Conservation (phyloP, 116 monocot species). For the Cymodocea nodosa region DNA sequence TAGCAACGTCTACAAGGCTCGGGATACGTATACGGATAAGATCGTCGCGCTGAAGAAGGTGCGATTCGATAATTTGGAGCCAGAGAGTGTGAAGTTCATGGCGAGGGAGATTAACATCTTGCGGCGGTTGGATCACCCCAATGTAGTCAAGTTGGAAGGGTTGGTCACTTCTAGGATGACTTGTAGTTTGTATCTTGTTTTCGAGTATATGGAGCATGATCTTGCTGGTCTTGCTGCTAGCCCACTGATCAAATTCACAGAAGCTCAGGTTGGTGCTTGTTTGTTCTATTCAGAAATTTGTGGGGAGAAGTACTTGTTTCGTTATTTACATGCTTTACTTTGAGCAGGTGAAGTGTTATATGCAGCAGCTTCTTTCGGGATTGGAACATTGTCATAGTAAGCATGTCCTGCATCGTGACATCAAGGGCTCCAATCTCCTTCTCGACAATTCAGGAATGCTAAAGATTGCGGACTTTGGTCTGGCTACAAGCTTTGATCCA, state of each 20-base stretch:
- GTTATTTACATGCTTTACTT: background rate
- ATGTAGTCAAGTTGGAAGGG: slow-evolving; percentile 63
- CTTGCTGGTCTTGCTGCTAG: slow-evolving; percentile 74
- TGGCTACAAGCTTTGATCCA: slow-evolving; percentile 62
- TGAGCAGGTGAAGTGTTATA: slow-evolving; percentile 81
- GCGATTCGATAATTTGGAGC: slow-evolving; percentile 66
- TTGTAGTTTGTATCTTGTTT: slow-evolving; percentile 68
- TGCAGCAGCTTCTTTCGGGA: slow-evolving; percentile 65
- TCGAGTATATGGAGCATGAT: slow-evolving; percentile 92
- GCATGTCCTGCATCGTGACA: slow-evolving; percentile 61
- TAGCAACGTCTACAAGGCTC: slow-evolving; percentile 79
- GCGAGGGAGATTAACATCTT: slow-evolving; percentile 73
- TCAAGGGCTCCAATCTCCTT: slow-evolving; percentile 82
- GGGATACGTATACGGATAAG: slow-evolving; percentile 42
- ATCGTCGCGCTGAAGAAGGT: slow-evolving; percentile 93
- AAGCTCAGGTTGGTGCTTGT: slow-evolving; percentile 39
- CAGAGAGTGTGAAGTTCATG: slow-evolving; percentile 86
- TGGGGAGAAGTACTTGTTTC: background rate
- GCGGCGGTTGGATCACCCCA: slow-evolving; percentile 58
- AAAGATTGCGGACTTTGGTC: slow-evolving; percentile 78
- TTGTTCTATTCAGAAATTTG: background rate
- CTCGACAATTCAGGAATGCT: slow-evolving; percentile 68
- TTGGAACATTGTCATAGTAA: slow-evolving; percentile 70
- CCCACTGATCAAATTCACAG: slow-evolving; percentile 62
- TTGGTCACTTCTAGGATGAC: slow-evolving; percentile 79